A percentile compares a stretch with the other conserved stretches of the same genome.
Evolutionary conservation across 2,329 filamentous ascomycete species (phyloP).

Genomic region (Colletotrichum sp.): DNA sequence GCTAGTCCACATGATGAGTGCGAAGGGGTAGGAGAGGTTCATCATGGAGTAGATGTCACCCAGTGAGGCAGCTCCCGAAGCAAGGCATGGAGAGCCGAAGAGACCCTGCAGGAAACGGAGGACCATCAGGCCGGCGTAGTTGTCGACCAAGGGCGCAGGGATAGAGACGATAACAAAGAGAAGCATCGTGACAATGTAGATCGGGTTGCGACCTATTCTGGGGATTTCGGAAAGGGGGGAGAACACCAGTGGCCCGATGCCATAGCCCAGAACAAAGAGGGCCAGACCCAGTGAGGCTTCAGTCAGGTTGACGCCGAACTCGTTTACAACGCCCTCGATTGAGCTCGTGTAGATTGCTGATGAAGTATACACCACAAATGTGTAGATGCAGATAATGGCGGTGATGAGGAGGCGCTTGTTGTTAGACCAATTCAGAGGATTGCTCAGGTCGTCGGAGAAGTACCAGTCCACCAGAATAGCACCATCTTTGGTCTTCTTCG

Average conservation of each 20-base stretch:
- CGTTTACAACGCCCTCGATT: conserved; percentile 50
- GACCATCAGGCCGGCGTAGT: conserved; percentile 68
- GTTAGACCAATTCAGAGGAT: conserved; percentile 61
- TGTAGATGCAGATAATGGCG: conserved; percentile 59
- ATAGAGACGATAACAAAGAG: conserved; percentile 72
- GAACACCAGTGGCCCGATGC: conserved; percentile 69
- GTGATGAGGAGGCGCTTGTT: conserved; percentile 45
- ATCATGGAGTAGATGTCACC: conserved; percentile 60
- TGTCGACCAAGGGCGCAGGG: conserved; percentile 66
- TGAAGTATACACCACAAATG: conserved; percentile 62
- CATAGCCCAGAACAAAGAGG: conserved; percentile 69
- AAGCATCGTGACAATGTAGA: conserved; percentile 72
- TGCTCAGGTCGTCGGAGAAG: conserved; percentile 57
- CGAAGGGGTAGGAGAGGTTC: conserved; percentile 55
- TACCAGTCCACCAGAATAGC: conserved; percentile 60
- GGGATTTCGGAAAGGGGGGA: conserved; percentile 73
- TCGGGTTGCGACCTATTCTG: conserved; percentile 68
- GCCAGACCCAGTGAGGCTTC: conserved; percentile 63
- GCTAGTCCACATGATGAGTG: conserved; percentile 62
- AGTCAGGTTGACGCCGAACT: conserved; percentile 57
- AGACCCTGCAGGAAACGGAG: conserved; percentile 70
- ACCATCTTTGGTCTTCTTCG: conserved; percentile 54
- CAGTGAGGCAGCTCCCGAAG: conserved; percentile 59
- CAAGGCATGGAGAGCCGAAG: conserved; percentile 70
- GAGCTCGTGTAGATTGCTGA: conserved; percentile 54